These are phyloP conservation scores for Elsinoe perseae DNA, from an alignment of 2,329 filamentous ascomycete species.

Conservation along the genomic window DNA sequence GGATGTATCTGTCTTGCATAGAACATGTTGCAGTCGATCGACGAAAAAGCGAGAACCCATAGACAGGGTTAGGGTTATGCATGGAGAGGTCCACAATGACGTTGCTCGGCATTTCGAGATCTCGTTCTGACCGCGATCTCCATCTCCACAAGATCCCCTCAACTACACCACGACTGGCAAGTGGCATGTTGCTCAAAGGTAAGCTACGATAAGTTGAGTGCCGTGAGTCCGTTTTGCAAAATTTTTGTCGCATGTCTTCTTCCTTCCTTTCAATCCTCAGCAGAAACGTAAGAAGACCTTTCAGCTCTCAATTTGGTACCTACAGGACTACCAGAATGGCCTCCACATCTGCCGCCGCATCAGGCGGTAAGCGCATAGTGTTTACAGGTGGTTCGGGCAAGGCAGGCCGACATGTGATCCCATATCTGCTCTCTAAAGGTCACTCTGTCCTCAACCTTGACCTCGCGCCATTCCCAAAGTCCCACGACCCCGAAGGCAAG, in stretches of 20 bases:
- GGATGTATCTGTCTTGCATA: background rate
- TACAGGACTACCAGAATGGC: background rate
- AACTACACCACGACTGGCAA: slow-evolving; percentile 7
- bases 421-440: slow-evolving; percentile 43
- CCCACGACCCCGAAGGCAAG: slow-evolving; percentile 25
- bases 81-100: slow-evolving; percentile 5
- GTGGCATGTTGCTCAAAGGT: slow-evolving; percentile 6
- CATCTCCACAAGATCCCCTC: slow-evolving; percentile 10
- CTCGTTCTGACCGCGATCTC: slow-evolving; percentile 12
- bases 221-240: background rate
- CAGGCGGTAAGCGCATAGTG: slow-evolving; percentile 38
- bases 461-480: slow-evolving; percentile 36
- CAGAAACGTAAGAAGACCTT: background rate
- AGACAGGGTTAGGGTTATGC: background rate
- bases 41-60: background rate
- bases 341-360: background rate
- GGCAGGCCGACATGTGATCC: slow-evolving; percentile 49
- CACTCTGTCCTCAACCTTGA: slow-evolving; percentile 51
- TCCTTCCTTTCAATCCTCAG: slow-evolving; percentile 6
- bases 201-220: background rate
- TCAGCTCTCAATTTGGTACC: background rate
- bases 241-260: background rate
- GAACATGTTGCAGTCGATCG: background rate
- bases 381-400: slow-evolving; percentile 51
- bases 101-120: slow-evolving; percentile 7